These are phyloP conservation scores for Penicillium silybi DNA, from an alignment of 495 filamentous ascomycete genomes.

Conservation along the genomic window DNA sequence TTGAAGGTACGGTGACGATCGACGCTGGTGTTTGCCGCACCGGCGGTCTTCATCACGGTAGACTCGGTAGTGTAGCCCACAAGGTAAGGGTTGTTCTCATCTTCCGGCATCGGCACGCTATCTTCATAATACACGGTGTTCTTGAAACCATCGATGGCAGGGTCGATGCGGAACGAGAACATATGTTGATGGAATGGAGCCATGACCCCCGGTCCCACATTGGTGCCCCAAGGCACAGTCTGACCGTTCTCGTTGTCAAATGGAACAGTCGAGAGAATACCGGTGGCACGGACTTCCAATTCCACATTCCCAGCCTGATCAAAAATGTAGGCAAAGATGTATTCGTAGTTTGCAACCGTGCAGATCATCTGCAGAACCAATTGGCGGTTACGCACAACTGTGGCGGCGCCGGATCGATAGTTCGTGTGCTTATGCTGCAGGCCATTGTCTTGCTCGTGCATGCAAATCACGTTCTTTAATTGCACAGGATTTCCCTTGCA, in stretches of 20 bases:
- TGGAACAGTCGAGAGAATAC: conserved; percentile 79
- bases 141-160: conserved; percentile 68
- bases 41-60: conserved; percentile 56
- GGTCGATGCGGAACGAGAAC: conserved; percentile 84
- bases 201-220: conserved; percentile 82
- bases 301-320: conserved; percentile 77
- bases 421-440: conserved; percentile 67
- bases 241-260: conserved; percentile 56
- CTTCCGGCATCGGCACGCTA: conserved; percentile 66
- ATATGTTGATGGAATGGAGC: conserved; percentile 83
- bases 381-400: conserved; percentile 56
- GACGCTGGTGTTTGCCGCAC: conserved; percentile 60
- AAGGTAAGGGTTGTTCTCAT: conserved; percentile 73
- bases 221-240: conserved; percentile 73
- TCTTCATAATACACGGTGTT: conserved; percentile 72
- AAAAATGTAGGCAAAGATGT: conserved; percentile 80
- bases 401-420: conserved; percentile 57
- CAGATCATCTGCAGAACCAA: conserved; percentile 71
- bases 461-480: conserved; percentile 56
- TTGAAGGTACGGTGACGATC: conserved; percentile 70
- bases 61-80: conserved; percentile 68
- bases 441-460: conserved; percentile 66
- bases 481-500: conserved; percentile 51
- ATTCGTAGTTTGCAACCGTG: conserved; percentile 80
- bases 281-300: conserved; percentile 81